A percentile compares a stretch with the other conserved stretches of the same genome.
Conservation (phyloP, 495 filamentous ascomycete genomes). For the Pyrenopolyporus hunteri region DNA sequence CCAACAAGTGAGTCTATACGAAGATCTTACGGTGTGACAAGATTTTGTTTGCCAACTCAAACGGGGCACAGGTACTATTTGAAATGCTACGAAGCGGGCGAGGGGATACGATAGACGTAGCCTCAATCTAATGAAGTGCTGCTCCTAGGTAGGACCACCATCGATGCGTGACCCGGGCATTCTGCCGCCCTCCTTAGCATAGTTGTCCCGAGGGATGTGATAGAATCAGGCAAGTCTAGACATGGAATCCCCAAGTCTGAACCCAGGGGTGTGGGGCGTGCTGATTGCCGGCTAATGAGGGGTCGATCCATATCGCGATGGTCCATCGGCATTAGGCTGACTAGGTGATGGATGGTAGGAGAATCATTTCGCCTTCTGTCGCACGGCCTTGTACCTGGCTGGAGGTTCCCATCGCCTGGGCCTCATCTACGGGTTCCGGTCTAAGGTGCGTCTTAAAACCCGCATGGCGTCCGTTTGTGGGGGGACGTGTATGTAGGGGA, state of each 20-base stretch:
- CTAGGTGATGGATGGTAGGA: slow-evolving; percentile 27
- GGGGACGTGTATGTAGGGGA: too few species aligned
- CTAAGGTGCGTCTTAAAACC: too few species aligned
- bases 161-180: slow-evolving; percentile 11
- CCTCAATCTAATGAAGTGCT: slow-evolving; percentile 10
- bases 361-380: slow-evolving; percentile 40
- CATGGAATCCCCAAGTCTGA: slow-evolving; percentile 6
- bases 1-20: slow-evolving; percentile 7
- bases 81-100: slow-evolving; percentile 7
- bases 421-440: too few species aligned
- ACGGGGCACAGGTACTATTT: slow-evolving; percentile 3
- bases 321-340: slow-evolving; percentile 35
- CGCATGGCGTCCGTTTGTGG: too few species aligned
- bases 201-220: slow-evolving; percentile 25
- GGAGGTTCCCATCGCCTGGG: too few species aligned
- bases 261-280: slow-evolving; percentile 19
- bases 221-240: slow-evolving; percentile 25
- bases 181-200: slow-evolving; percentile 22
- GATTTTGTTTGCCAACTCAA: slow-evolving; percentile 2
- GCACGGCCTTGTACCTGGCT: too few species aligned
- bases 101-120: slow-evolving; percentile 10
- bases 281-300: slow-evolving; percentile 44
- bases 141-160: neutral
- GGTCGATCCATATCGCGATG: slow-evolving; percentile 28
- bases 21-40: slow-evolving; percentile 10